Conservation (phyloP, 768 basidiomycete species). For the Leccinum olivaceopallidum region DNA sequence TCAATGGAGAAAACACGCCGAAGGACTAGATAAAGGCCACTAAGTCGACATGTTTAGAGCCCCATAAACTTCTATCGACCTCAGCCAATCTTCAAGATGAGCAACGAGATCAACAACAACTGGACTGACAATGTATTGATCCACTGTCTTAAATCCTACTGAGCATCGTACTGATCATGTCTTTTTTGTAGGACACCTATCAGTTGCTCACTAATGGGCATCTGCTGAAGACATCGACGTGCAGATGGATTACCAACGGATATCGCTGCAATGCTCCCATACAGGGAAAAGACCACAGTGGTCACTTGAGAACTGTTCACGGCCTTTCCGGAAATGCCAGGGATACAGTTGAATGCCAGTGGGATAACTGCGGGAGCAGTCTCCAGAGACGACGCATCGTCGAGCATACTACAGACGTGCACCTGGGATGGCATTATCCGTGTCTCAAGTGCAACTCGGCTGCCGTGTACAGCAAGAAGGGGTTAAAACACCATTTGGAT, state of each 20-base stretch:
- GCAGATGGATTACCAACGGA: slow-evolving; percentile 17
- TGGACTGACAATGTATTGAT: slow-evolving; percentile 16
- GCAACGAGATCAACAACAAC: neutral
- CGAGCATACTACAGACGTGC: slow-evolving; percentile 24
- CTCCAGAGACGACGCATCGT: slow-evolving; percentile 14
- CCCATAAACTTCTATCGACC: neutral
- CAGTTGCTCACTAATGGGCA: slow-evolving; percentile 9
- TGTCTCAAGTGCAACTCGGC: too few species aligned
- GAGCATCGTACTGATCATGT: neutral
- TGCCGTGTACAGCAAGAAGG: too few species aligned
- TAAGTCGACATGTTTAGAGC: neutral
- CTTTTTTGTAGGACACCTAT: slow-evolving; percentile 6
- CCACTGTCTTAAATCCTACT: neutral
- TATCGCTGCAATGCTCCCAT: slow-evolving; percentile 3
- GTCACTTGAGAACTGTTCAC: too few species aligned
- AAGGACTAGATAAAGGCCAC: slow-evolving; percentile 10
- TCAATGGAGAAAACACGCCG: slow-evolving; percentile 3
- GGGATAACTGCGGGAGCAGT: slow-evolving; percentile 13
- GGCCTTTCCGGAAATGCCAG: too few species aligned
- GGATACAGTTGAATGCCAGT: slow-evolving; percentile 8
- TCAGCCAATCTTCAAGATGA: slow-evolving; percentile 4
- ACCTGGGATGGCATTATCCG: slow-evolving; percentile 5
- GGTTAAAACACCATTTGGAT: too few species aligned
- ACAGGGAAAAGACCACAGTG: neutral
- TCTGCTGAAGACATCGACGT: neutral